Base-by-base conservation (phyloP, 83 land plant species). In the Diphasiastrum complanatum region DNA sequence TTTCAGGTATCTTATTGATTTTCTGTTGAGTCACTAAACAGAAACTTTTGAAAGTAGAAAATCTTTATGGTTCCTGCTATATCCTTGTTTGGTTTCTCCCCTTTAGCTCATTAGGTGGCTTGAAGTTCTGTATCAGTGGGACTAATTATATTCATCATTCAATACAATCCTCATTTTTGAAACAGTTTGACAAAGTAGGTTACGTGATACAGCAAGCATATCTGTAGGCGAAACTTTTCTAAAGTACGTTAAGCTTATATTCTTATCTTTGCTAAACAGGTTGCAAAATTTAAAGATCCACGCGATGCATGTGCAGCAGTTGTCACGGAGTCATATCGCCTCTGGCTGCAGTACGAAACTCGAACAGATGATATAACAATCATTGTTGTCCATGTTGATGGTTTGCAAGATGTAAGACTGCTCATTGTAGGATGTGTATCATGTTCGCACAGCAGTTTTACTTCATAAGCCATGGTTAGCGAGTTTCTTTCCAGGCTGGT, bases 321-420 rank as follows among this genome's bases (percentile, higher is more conserved):
- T 76, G 95, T 85, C 46, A 90, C 90, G 8, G 95, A 85, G 59
- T 85, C 95, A 14, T 85, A 89, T 47, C 72, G 87, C 14, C 74
- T 89, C 29, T 89, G 95, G 95, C 66, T 89, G 50, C 87, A 89
- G 45, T 82, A 78, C 79, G 95, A 87, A 75, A 87, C 95, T 60
- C 89, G 95, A n/a, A 87, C 95, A 12, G 95, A 87, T 78, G 95
- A 87, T 63, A 87, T 87, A 32, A 87, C 95, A 45, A 68, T 87
- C 47, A 81, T 87, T 41, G 89, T 87, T 63, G 89, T 87, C 34
- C 88, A 82, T 35, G 50, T 87, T 61, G 79, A 87, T 70, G 89
- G 83, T 41, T 65, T 87, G 31, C 68, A 68, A 28, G 66, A 67
- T 67, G 79, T 84, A 75, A 51, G 71, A 6, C 3, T 28, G 25